These are phyloP conservation scores for Rehmannia glutinosa DNA, from an alignment of 257 asterid species.

Conservation along the genomic window DNA sequence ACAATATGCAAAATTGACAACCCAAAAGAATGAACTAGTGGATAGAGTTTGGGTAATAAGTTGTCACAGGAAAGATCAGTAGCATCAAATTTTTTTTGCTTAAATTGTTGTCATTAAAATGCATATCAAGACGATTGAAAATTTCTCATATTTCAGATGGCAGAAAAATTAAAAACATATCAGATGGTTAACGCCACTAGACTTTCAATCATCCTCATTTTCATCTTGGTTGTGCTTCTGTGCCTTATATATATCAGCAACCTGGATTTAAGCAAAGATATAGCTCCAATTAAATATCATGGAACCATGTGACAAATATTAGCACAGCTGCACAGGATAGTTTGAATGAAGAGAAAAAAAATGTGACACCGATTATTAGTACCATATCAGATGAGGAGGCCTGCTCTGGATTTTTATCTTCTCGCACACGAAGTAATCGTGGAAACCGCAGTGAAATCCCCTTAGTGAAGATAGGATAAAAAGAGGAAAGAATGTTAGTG, in stretches of 20 bases:
- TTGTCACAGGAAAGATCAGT: too few species aligned
- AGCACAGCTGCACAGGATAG: too few species aligned
- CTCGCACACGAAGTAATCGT: constrained; percentile 74
- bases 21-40: too few species aligned
- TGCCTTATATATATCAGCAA: constrained; percentile 66
- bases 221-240: constrained; percentile 60
- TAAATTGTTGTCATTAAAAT: too few species aligned
- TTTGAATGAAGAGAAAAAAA: background rate
- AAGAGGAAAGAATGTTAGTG: constrained; percentile 13
- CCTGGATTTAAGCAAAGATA: constrained; percentile 39
- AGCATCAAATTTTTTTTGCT: too few species aligned
- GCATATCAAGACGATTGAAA: too few species aligned
- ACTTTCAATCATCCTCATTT: constrained; percentile 58
- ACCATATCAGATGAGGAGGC: constrained; percentile 89
- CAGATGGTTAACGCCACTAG: too few species aligned
- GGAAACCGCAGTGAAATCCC: constrained; percentile 96
- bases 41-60: too few species aligned
- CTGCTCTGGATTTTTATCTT: constrained; percentile 89
- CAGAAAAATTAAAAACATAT: too few species aligned
- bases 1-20: background rate
- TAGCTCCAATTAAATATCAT: constrained; percentile 7
- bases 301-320: constrained; percentile 1
- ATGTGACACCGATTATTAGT: constrained; percentile 13
- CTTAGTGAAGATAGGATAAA: constrained; percentile 33
- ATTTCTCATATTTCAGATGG: too few species aligned